phyloP scores from a whole-genome alignment of 148 eudicot species.

The Polygonum aviculare region DNA sequence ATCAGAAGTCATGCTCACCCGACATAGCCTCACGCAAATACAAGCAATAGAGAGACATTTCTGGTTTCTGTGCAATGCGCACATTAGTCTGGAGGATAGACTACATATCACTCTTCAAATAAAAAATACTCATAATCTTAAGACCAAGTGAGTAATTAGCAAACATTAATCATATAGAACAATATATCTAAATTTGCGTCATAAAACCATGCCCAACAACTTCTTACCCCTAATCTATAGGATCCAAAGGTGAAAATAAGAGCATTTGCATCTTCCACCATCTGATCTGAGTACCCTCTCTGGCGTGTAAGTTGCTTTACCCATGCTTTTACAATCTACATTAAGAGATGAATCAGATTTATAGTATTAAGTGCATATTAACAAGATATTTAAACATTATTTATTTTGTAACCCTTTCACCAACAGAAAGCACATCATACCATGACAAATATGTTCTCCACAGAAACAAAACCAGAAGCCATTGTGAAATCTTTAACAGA shows the following conservation, averaged over 20 bases:
- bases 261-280: constrained; percentile 43
- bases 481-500: neutral
- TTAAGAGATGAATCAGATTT: neutral
- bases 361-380: neutral
- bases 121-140: neutral
- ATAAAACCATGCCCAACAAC: neutral
- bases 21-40: neutral
- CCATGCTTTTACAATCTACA: constrained; percentile 37
- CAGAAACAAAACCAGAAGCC: neutral
- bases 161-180: neutral
- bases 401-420: neutral
- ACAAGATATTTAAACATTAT: neutral
- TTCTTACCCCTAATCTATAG: constrained; percentile 38
- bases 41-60: neutral
- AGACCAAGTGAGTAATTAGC: neutral
- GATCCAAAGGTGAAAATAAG: constrained; percentile 39
- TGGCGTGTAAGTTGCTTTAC: constrained; percentile 37
- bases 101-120: neutral
- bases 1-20: neutral
- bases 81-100: neutral
- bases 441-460: neutral
- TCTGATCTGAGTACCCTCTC: constrained; percentile 35
- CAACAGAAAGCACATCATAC: neutral
- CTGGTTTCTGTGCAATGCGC: neutral
- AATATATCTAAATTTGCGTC: neutral